phyloP scores from a whole-genome alignment of 2,329 filamentous ascomycete species.

The Calonectria pteridis region DNA sequence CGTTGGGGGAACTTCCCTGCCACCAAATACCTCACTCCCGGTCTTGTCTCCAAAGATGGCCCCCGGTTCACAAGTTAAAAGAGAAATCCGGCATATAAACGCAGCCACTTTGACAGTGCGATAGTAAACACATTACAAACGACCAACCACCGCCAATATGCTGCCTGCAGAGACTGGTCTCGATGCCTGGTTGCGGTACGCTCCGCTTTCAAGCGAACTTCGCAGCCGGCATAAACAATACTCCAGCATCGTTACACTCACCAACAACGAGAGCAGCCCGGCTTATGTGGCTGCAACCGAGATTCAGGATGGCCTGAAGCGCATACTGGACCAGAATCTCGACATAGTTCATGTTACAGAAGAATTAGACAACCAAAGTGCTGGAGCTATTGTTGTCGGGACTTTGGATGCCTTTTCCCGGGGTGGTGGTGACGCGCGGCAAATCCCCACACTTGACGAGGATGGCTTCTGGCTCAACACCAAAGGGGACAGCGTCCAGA shows the following conservation, averaged over 20 bases:
- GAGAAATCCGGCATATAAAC: not conserved
- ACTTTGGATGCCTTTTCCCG: not conserved
- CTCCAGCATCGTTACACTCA: not conserved
- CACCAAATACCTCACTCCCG: not conserved
- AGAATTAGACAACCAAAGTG: not conserved
- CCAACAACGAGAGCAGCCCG: not conserved
- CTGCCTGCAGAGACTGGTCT: not conserved
- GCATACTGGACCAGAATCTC: not conserved
- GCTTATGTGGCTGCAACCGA: not conserved
- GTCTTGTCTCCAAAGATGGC: slow-evolving; percentile 1
- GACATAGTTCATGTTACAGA: not conserved
- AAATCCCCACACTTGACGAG: not conserved
- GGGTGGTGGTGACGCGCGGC: not conserved
- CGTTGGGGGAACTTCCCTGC: not conserved
- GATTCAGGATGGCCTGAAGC: not conserved
- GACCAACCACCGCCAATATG: not conserved
- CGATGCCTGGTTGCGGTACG: slow-evolving; percentile 5
- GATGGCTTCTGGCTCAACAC: not conserved
- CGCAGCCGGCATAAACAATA: not conserved
- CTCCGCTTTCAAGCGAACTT: not conserved
- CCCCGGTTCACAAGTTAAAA: not conserved
- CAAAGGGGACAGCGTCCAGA: not conserved
- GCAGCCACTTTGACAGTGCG: not conserved
- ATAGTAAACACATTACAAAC: not conserved
- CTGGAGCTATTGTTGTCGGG: not conserved